phyloP scores from a whole-genome alignment of 257 asterid genomes.

The Handroanthus guayacan region DNA sequence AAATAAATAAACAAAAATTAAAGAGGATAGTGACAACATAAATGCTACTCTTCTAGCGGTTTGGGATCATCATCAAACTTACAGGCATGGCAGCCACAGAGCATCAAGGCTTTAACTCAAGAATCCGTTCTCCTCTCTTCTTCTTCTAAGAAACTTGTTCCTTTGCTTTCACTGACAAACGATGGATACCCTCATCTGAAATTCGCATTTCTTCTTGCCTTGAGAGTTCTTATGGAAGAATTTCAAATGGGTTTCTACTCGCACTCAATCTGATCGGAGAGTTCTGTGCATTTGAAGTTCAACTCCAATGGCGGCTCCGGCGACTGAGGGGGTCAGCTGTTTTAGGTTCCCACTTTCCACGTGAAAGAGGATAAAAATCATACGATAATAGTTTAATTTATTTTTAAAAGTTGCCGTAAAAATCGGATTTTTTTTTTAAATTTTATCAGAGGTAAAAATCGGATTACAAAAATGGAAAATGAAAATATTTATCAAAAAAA shows the following conservation, averaged over 20 bases:
- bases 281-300: constrained; percentile 11
- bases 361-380: too few relatives aligned
- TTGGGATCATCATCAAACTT: constrained; percentile 34
- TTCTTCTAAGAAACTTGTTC: constrained; percentile 4
- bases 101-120: neutral
- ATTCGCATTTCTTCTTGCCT: neutral
- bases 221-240: neutral
- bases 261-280: neutral
- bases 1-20: neutral
- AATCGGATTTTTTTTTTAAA: too few relatives aligned
- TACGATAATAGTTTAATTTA: too few relatives aligned
- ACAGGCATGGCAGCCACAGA: constrained; percentile 40
- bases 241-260: neutral
- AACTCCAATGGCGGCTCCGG: constrained; percentile 38
- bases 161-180: constrained; percentile 19
- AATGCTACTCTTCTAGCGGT: constrained; percentile 13
- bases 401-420: too few relatives aligned
- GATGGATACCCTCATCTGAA: neutral
- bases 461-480: too few relatives aligned
- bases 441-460: too few relatives aligned
- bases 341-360: too few relatives aligned
- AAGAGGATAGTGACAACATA: neutral
- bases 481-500: too few relatives aligned
- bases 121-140: constrained; percentile 14
- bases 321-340: neutral